Conservation (phyloP, 2,329 filamentous ascomycete species). For the Diaporthe ilicicola region DNA sequence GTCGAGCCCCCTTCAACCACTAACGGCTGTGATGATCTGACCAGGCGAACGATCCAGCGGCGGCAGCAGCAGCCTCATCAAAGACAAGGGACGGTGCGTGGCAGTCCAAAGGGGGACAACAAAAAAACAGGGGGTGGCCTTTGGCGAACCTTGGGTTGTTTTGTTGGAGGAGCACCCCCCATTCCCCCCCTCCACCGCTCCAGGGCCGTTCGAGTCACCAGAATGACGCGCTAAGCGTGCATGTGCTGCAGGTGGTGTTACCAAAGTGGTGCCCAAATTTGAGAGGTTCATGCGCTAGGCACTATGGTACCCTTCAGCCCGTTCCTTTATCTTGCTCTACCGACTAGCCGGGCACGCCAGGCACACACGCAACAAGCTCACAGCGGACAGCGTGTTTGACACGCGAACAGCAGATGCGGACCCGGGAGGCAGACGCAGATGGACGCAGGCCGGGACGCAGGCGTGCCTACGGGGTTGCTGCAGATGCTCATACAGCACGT, state of each 20-base stretch:
- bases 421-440: no score
- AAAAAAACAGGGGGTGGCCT: conserved; percentile 11
- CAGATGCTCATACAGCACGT: neutral
- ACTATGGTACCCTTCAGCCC: neutral
- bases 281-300: neutral
- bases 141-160: neutral
- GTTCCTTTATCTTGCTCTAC: neutral
- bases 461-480: neutral
- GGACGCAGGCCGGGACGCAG: neutral
- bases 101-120: neutral
- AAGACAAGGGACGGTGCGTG: conserved; percentile 22
- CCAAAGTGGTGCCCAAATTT: neutral
- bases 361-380: conserved; percentile 4
- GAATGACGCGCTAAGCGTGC: conserved; percentile 3
- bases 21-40: conserved; percentile 3
- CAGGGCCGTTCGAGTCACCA: conserved; percentile 14
- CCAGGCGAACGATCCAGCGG: conserved; percentile 10
- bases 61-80: neutral
- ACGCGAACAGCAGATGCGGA: neutral
- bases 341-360: conserved; percentile 18
- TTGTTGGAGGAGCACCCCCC: conserved; percentile 12
- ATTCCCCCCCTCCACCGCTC: neutral
- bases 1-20: conserved; percentile 12
- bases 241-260: neutral
- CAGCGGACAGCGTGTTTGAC: neutral